A percentile compares a stretch with the other conserved stretches of the same genome.
These are phyloP conservation scores for Angomonas ambiguus DNA, from an alignment of 208 protist species.

Conservation along the genomic window DNA sequence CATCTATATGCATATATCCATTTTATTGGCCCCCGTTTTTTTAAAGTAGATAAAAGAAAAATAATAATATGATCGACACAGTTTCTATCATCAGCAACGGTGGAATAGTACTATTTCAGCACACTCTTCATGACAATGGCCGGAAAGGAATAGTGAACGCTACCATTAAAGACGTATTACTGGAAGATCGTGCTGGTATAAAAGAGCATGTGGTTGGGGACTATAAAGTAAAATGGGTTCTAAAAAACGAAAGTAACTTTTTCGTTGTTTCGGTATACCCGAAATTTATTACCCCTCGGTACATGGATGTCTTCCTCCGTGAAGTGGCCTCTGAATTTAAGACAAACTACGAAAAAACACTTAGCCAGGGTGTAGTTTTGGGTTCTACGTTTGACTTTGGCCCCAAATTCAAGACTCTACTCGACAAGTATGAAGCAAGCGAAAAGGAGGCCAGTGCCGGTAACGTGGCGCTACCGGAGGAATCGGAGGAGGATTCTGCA, in stretches of 20 bases:
- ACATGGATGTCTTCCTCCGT: conserved; percentile 86
- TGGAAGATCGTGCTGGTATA: conserved; percentile 89
- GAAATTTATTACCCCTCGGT: conserved; percentile 81
- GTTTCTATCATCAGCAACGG: conserved; percentile 92
- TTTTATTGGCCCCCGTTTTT: neutral
- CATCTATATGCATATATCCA: neutral
- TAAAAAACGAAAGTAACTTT: conserved; percentile 92
- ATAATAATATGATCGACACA: conserved; percentile 91
- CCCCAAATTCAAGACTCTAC: conserved; percentile 34
- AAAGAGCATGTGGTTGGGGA: conserved; percentile 58
- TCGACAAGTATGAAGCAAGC: conserved; percentile 45
- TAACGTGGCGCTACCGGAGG: neutral
- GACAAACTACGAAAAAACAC: conserved; percentile 30
- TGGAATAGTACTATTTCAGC: conserved; percentile 92
- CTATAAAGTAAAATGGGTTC: conserved; percentile 90
- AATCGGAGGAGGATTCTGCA: conserved; percentile 9
- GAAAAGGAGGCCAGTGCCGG: conserved; percentile 32
- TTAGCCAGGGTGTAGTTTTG: conserved; percentile 8
- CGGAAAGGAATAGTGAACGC: conserved; percentile 86
- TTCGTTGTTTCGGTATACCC: conserved; percentile 93
- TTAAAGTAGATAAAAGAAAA: neutral
- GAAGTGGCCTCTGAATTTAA: conserved; percentile 74
- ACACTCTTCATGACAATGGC: conserved; percentile 39
- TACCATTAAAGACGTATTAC: conserved; percentile 90
- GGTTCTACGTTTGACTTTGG: conserved; percentile 43